Evolutionary conservation across 164 flowering plant genomes (phyloP).

Genomic region (Tetrastigma voinierianum): DNA sequence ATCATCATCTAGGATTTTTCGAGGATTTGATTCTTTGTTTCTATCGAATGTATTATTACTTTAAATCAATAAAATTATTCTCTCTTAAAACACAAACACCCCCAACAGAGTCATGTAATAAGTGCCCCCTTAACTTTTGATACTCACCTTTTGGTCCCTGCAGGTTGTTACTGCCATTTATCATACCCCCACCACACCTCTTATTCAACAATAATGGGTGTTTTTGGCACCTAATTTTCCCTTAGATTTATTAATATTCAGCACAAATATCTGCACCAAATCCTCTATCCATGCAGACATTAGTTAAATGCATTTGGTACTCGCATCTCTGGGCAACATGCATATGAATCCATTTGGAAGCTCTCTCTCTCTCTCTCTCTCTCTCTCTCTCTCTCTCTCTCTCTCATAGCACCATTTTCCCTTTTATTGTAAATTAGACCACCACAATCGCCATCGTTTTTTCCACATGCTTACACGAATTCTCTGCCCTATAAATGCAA

Average conservation of each 20-base stretch:
- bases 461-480: not conserved
- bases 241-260: not conserved
- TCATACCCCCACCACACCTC: no score
- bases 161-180: no score
- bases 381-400: constrained; percentile 3
- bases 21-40: no score
- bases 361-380: constrained; percentile 3
- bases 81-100: no score
- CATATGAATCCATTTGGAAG: constrained; percentile 1
- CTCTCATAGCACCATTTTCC: constrained; percentile 4
- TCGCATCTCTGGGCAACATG: not conserved
- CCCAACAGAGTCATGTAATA: no score
- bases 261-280: constrained; percentile 1
- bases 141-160: no score
- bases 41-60: no score
- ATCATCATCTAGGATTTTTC: no score
- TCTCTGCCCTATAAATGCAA: constrained; percentile 8
- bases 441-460: constrained; percentile 2
- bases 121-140: no score
- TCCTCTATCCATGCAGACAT: constrained; percentile 1
- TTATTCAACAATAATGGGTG: no score
- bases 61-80: no score
- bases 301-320: not conserved
- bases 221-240: no score
- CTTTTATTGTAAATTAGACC: constrained; percentile 16